Percentiles rank a stretch among this genome's conserved stretches.
phyloP scores from a whole-genome alignment of 2,329 filamentous ascomycete genomes.

The Aaosphaeria arxii region DNA sequence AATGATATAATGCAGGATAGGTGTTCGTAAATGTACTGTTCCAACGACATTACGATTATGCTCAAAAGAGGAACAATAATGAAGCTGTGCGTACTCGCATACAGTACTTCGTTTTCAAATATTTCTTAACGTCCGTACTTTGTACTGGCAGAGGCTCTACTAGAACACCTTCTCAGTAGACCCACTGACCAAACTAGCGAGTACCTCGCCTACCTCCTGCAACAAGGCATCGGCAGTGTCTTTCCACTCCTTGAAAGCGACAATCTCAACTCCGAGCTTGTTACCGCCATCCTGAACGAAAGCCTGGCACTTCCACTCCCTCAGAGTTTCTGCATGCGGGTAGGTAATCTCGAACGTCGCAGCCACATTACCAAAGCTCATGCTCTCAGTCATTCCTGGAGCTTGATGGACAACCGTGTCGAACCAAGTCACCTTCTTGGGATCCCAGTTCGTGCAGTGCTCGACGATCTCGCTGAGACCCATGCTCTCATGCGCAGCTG shows the following conservation, averaged over 20 bases:
- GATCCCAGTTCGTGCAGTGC: constrained; percentile 32
- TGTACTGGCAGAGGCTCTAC: too few species aligned
- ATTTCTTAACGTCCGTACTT: too few species aligned
- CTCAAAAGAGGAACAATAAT: too few species aligned
- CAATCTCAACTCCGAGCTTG: constrained; percentile 55
- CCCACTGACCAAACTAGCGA: constrained; percentile 17
- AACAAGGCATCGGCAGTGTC: constrained; percentile 52
- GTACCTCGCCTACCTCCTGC: constrained; percentile 36
- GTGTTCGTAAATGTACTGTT: too few species aligned
- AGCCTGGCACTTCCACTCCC: constrained; percentile 59
- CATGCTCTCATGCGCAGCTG: constrained; percentile 33
- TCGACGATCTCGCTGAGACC: constrained; percentile 34
- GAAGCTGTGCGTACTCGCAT: too few species aligned
- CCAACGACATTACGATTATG: too few species aligned
- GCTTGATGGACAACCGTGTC: constrained; percentile 41
- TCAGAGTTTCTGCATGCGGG: constrained; percentile 41
- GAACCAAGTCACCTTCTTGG: constrained; percentile 27
- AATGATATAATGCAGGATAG: too few species aligned
- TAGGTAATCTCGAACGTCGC: constrained; percentile 56
- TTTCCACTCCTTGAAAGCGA: constrained; percentile 58
- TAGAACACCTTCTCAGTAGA: neutral
- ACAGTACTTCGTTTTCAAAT: too few species aligned
- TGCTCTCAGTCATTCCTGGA: constrained; percentile 55
- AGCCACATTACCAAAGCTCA: constrained; percentile 41
- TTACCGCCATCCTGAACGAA: constrained; percentile 51